Evolutionary conservation across 73 alveolate species (phyloP), one percentile per base, ranked within the genome.

Genomic region (Paramecium primaurelia): DNA sequence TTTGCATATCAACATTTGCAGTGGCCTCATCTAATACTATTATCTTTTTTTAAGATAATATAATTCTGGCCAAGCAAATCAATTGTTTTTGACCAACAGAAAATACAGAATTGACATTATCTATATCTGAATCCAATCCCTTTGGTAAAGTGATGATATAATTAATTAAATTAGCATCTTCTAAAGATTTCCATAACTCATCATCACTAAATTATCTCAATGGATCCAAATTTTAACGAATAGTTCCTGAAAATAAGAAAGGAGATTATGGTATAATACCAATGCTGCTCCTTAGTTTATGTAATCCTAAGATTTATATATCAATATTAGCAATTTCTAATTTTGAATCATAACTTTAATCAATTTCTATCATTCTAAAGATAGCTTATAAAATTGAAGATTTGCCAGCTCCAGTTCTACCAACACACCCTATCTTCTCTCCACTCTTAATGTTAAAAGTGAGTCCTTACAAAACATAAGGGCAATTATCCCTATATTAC

Each of bases 381-480:
- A 94, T 51, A 45, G 97, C 95, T 59, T 95, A 91, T 28, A 96
- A 94, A 40, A 98, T 92, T n/a, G 99, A 96, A 59, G 99, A 95
- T 92, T 98, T 98, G 25, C 99, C 99, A 58, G 99, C 95, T 0
- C 99, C 99, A n/a, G 99, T 97, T 93, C 99, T 93, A 22, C 99
- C 99, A 0, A 96, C 98, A 25, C 97, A 92, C 14, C 99, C 99
- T 14, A 98, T 92, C 88, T 97, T 96, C 83, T 96, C 96, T 9
- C 98, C 97, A 42, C 95, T 93, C 25, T 96, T 77, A 25, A 97
- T 93, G 14, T 84, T 60, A 47, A 97, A 97, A 71, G 95, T 83
- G 10, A 98, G 85, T 44, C 97, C 93, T 60, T 88, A 93, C 34
- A 98, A 51, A n/a, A 86, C 96, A 22, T 40, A 51, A 69, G 44